A percentile compares a stretch with the other conserved stretches of the same genome.
phyloP scores from a whole-genome alignment of 2,329 filamentous ascomycete species.

The Fragosphaeria purpurea region DNA sequence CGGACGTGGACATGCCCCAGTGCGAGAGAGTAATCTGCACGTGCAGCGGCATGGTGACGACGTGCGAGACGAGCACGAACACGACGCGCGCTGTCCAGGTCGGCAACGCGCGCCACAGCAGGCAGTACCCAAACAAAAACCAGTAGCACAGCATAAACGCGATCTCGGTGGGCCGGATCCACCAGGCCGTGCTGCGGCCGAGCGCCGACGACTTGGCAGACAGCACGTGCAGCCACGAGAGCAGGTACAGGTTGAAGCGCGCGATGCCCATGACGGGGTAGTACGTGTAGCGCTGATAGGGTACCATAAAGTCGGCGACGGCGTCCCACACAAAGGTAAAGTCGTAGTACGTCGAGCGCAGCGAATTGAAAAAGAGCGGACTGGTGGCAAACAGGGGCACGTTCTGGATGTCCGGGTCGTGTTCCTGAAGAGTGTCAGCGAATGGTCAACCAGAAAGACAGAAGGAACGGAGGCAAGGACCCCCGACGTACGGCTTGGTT shows the following conservation, averaged over 20 bases:
- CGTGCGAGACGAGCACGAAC: constrained; percentile 55
- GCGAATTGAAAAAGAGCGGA: constrained; percentile 52
- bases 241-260: constrained; percentile 62
- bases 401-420: constrained; percentile 54
- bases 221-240: constrained; percentile 57
- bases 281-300: constrained; percentile 56
- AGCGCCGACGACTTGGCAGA: constrained; percentile 44
- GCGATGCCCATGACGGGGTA: constrained; percentile 58
- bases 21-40: constrained; percentile 64
- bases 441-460: neutral
- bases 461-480: neutral
- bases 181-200: constrained; percentile 48
- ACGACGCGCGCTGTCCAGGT: constrained; percentile 45
- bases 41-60: constrained; percentile 58
- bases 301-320: constrained; percentile 47
- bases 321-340: constrained; percentile 54
- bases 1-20: constrained; percentile 60
- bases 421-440: constrained; percentile 26
- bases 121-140: constrained; percentile 57
- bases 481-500: constrained; percentile 42
- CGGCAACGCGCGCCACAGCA: constrained; percentile 51
- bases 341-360: constrained; percentile 58
- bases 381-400: constrained; percentile 59
- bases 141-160: constrained; percentile 54
- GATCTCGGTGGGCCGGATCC: constrained; percentile 59